Base-by-base conservation (phyloP, 257 asterid species). In the Solanum sejunctum region DNA sequence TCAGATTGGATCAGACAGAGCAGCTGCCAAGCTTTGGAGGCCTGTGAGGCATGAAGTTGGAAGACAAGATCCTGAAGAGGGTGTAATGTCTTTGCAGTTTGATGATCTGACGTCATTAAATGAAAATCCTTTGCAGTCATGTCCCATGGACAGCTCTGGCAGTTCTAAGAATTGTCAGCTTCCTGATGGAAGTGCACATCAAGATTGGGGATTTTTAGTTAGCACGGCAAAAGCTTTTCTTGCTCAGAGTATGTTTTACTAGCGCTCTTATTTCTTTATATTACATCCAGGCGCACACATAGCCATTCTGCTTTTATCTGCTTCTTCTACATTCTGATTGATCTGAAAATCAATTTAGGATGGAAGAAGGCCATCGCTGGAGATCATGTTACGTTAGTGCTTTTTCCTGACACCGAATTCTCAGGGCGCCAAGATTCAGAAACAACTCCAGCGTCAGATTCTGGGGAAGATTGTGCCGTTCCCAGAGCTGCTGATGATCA, bases 311-410 rank as follows among this genome's bases (percentile, higher is more conserved):
- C 63, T 77, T 51, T 51, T 51, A 10, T 26, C 5, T 77, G 26
- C 23, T 70, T 17, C 28, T 58, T 16, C 80, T 60, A 67, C 28
- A 67, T 51, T 72, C 47, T 28, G 52, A 51, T 70, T 67, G 39
- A 80, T 26, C 47, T 87, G 84, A 49, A 39, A 54, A 57, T 17
- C 20, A 84, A 61, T 89, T 87, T 91, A 95, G 99, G 99, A 86
- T 94, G 97, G 98, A 94, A 92, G 82, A 96, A 94, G 73, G 96
- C 94, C 23, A 88, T 94, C 72, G 84, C 97, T 12, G 91, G 90
- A 15, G 98, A 95, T 80, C 98, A 93, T 82, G 91, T 90, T 88
- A 89, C 12, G 26, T 87, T 94, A 84, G 92, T 83, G 86, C 88
- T 91, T 23, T 89, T 92, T 39, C 81, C 90, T 3, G 91, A 67